A percentile compares a stretch with the other conserved stretches of the same genome.
phyloP scores from a whole-genome alignment of 257 asterid genomes.

The Solanum virginianum region DNA sequence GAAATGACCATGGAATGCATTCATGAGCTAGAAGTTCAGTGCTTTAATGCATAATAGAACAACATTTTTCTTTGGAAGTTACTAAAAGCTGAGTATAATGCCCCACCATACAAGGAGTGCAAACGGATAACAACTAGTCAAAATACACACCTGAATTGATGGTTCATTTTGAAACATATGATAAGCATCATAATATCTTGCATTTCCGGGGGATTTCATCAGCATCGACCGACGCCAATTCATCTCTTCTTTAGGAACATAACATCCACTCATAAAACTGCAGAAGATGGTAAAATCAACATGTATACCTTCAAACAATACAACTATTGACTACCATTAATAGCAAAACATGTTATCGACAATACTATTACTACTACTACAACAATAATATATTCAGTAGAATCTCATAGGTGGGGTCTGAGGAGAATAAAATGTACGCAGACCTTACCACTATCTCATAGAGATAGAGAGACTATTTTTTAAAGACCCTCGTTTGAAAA shows the following conservation, averaged over 20 bases:
- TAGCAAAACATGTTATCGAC: background rate
- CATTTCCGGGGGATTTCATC: conserved; percentile 33
- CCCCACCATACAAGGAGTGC: background rate
- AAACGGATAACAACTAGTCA: background rate
- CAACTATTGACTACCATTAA: too few species aligned
- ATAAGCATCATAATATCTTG: conserved; percentile 30
- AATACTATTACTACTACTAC: background rate
- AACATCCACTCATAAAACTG: conserved; percentile 34
- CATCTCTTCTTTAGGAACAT: conserved; percentile 7
- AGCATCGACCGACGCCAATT: conserved; percentile 9
- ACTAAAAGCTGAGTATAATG: background rate
- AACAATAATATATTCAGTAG: too few species aligned
- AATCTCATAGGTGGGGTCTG: too few species aligned
- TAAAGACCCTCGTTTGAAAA: too few species aligned
- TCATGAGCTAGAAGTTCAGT: background rate
- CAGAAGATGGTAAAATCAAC: background rate
- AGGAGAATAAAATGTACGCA: too few species aligned
- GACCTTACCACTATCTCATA: too few species aligned
- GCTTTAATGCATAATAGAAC: too few species aligned
- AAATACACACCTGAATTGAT: conserved; percentile 28
- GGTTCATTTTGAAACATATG: conserved; percentile 41
- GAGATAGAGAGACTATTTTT: too few species aligned
- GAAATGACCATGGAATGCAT: background rate
- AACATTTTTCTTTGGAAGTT: background rate
- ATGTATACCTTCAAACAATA: too few species aligned